Evolutionary conservation across 257 asterid genomes (phyloP).

Genomic region (Knoxia roxburghii): DNA sequence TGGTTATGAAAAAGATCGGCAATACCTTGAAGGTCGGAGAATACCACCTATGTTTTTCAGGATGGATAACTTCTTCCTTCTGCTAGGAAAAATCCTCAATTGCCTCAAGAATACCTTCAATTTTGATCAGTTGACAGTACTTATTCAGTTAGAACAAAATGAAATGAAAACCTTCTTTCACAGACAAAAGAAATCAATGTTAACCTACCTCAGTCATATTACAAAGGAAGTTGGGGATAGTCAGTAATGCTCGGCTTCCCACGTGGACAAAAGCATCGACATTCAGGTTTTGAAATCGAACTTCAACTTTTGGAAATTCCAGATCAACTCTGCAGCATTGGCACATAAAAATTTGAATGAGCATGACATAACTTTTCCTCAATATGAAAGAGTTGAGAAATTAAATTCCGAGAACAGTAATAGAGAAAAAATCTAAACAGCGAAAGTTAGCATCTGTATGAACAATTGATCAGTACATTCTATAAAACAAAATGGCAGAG

Average conservation of each 20-base stretch:
- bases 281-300: constrained; percentile 63
- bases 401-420: too few species aligned
- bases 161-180: neutral
- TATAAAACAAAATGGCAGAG: neutral
- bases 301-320: constrained; percentile 86
- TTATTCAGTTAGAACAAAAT: neutral
- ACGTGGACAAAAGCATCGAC: constrained; percentile 68
- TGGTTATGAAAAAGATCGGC: constrained; percentile 8
- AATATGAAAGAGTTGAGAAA: too few species aligned
- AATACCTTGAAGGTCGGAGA: constrained; percentile 86
- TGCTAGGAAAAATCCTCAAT: constrained; percentile 54
- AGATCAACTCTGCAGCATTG: constrained; percentile 67
- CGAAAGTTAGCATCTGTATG: too few species aligned
- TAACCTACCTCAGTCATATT: constrained; percentile 83
- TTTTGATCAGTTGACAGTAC: constrained; percentile 6
- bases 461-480: neutral
- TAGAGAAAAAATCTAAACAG: neutral
- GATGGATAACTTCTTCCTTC: constrained; percentile 59
- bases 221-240: constrained; percentile 74
- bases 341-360: too few species aligned
- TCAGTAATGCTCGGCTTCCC: constrained; percentile 94
- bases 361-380: too few species aligned
- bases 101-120: constrained; percentile 63
- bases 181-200: neutral
- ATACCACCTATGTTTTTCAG: constrained; percentile 76